Evolutionary conservation across 345 rosid genomes (phyloP), one percentile per base, ranked within the genome.

Genomic region (Acer campestre): DNA sequence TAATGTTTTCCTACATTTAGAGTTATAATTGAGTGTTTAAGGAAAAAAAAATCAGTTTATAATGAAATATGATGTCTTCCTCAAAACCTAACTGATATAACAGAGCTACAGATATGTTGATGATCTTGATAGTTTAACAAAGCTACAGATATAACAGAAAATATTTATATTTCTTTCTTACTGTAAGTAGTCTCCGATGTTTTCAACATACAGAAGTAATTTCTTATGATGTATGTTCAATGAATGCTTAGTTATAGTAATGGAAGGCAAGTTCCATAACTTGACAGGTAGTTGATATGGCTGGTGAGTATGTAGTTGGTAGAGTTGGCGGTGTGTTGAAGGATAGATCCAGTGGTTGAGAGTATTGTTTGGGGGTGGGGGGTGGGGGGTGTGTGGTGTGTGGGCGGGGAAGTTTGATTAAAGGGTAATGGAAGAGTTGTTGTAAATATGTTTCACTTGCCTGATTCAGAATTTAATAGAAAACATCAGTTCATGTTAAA

Each of bases 241-340:
- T 38, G 22, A 70, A 18, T 55, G 74, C 48, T 22, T 31, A 1
- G 16, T 31, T 23, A 55, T 70, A 31, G 31, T 14, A 53, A 70
- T 51, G 16, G 74, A 27, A 23, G 13, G 14, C 31, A 38, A 55
- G 25, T 56, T 8, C 56, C 35, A 11, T 17, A 70, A 70, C 63
- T 55, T 71, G 29, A 55, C 27, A 31, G 23, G 27, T 55, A 55
- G 63, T 70, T 70, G n/a, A 55, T 2, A 53, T 70, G 42, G 61
- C 42, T 71, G 74, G 38, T 14, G 72, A 44, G 71, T 68, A 42
- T 44, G 23, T n/a, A 20, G 18, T 44, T 44, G 13, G 40, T 27
- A 27, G 67, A 63, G n/a, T 62, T 62, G 5, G 67, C 42, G 1
- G 67, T 63, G 14, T 46, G n/a, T n/a, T n/a, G n/a, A n/a, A n/a